Evolutionary conservation across 768 basidiomycete genomes (phyloP).

Genomic region (Leccinum longicurvipes): DNA sequence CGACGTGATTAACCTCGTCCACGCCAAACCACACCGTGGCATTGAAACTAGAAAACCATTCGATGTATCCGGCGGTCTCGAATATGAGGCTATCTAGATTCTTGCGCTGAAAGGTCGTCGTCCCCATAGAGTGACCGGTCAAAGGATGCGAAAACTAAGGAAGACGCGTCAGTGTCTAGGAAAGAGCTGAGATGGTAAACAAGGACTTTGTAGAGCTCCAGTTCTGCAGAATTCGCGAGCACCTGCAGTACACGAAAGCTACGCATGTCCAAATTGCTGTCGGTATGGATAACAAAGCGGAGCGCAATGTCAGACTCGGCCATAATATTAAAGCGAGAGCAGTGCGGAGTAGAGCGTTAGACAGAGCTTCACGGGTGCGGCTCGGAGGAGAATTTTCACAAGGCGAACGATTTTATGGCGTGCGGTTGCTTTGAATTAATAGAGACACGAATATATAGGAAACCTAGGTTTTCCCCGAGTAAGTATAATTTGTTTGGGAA

Average conservation of each 20-base stretch:
- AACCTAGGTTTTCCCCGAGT: conserved; percentile 22
- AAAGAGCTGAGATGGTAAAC: neutral
- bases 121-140: conserved; percentile 39
- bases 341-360: neutral
- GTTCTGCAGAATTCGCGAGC: conserved; percentile 24
- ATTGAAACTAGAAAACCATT: conserved; percentile 46
- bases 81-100: conserved; percentile 42
- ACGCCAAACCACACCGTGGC: conserved; percentile 49
- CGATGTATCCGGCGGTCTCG: conserved; percentile 52
- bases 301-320: conserved; percentile 37
- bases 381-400: neutral
- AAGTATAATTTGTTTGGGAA: conserved; percentile 15
- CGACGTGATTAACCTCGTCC: conserved; percentile 35
- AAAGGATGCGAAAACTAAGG: conserved; percentile 44
- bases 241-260: conserved; percentile 41
- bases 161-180: neutral
- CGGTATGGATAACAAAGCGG: conserved; percentile 34
- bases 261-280: conserved; percentile 37
- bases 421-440: conserved; percentile 1
- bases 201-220: conserved; percentile 44
- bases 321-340: conserved; percentile 28
- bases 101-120: conserved; percentile 48
- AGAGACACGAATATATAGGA: conserved; percentile 14
- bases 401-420: conserved; percentile 1
- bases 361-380: neutral